Evolutionary conservation across 2,329 filamentous ascomycete species (phyloP), one percentile per base, ranked within the genome.

Genomic region (Rachicladosporium sp.): DNA sequence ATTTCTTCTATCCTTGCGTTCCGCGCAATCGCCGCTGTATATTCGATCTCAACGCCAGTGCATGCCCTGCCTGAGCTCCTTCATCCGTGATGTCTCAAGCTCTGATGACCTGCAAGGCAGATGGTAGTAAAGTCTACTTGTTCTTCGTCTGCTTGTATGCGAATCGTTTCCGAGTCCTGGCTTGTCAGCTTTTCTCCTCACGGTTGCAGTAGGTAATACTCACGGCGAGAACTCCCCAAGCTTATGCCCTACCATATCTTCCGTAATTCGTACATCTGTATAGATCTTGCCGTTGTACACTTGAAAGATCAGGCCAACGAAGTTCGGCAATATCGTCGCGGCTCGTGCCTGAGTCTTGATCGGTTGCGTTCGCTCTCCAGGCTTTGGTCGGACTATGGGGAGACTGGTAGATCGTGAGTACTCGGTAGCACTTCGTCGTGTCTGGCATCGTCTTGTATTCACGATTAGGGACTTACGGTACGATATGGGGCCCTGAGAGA

Each of bases 181-280:
- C 31, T 23, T 42, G 40, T 42, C 36, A 42, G 40, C 29, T 12
- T 36, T 27, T 34, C 2, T 11, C 4, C 21, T 6, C 5, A 13
- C 8, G 8, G 3, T 12, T 15, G 6, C 19, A 11, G 7, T n/a
- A 21, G 1, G 3, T 4, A 2, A 11, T 8, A 38, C 27, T 76
- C 74, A 94, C 87, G 76, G 69, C 46, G 86, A 79, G 61, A 94
- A 95, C 65, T 95, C 88, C 53, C 88, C 88, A 51, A 95, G 71
- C 66, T 94, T 95, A 64, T 91, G 82, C 39, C 88, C 88, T 36
- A 95, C 88, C 88, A 95, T 95, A 56, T 94, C 84, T 60, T 94
- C 88, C 10, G 87, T 93, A 47, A 95, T 82, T 48, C 71, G 73
- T 40, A 94, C 72, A 50, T 91, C 83, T 52, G 80, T 67, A 63